A percentile compares a stretch with the other conserved stretches of the same genome.
These are phyloP conservation scores for Trametes gibbosa DNA, from an alignment of 768 basidiomycete genomes.

Conservation along the genomic window DNA sequence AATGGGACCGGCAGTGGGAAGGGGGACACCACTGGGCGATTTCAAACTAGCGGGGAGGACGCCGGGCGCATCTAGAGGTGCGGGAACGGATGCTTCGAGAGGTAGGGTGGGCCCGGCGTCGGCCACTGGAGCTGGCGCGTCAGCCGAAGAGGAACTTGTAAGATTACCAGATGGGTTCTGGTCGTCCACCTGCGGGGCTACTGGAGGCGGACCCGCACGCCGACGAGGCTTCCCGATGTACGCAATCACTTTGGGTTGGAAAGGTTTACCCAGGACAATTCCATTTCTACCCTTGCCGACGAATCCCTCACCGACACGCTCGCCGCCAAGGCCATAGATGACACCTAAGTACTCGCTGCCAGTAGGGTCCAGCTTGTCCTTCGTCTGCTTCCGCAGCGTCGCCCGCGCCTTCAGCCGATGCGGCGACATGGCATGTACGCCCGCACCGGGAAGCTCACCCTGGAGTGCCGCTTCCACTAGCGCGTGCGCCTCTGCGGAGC, in stretches of 20 bases:
- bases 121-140: no score
- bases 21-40: no score
- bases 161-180: not conserved
- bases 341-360: conserved; percentile 9
- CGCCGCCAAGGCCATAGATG: not conserved
- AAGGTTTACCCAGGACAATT: conserved; percentile 1
- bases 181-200: not conserved
- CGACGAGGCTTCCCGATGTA: conserved; percentile 6
- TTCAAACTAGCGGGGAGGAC: no score
- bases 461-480: not conserved
- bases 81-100: no score
- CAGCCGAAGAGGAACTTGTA: not conserved
- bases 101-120: no score
- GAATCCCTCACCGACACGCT: conserved; percentile 14
- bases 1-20: not conserved
- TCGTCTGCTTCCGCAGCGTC: not conserved
- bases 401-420: not conserved
- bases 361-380: not conserved
- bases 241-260: not conserved
- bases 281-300: not conserved
- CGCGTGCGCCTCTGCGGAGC: conserved; percentile 9
- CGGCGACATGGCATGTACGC: not conserved
- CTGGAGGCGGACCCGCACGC: not conserved
- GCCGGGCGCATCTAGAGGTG: no score
- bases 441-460: not conserved